Conservation (phyloP, 495 filamentous ascomycete genomes). For the Stereocaulon alpinum region DNA sequence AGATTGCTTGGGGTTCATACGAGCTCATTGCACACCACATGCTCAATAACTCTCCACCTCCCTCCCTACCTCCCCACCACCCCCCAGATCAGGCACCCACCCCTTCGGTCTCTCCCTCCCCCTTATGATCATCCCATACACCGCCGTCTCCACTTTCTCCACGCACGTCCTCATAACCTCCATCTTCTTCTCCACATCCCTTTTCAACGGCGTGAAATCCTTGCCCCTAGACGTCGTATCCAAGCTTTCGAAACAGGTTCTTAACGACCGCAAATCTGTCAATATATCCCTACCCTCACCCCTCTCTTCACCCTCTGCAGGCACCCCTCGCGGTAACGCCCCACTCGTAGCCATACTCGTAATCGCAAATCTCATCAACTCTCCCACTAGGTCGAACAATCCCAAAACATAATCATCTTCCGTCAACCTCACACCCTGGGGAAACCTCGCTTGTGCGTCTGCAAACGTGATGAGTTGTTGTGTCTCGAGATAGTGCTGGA, state of each 20-base stretch:
- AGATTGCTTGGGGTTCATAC: no score
- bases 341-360: conserved; percentile 61
- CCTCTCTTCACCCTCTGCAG: conserved; percentile 13
- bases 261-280: conserved; percentile 62
- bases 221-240: conserved; percentile 34
- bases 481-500: conserved; percentile 74
- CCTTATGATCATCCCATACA: conserved; percentile 75
- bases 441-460: conserved; percentile 44
- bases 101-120: conserved; percentile 84
- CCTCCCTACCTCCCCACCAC: conserved; percentile 33
- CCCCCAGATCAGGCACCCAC: conserved; percentile 76
- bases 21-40: no score
- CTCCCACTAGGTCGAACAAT: conserved; percentile 83
- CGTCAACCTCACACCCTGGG: conserved; percentile 49
- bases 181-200: conserved; percentile 67
- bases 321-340: conserved; percentile 31
- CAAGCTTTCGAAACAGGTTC: conserved; percentile 62
- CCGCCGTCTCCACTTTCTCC: conserved; percentile 83
- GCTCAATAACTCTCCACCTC: conserved; percentile 35
- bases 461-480: conserved; percentile 61
- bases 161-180: conserved; percentile 81
- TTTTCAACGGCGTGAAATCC: conserved; percentile 32
- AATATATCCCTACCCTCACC: conserved; percentile 41
- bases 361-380: conserved; percentile 93
- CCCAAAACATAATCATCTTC: conserved; percentile 84